These are phyloP conservation scores for Atkinsonella hypoxylon DNA, from an alignment of 2,329 filamentous ascomycete genomes.

Conservation along the genomic window DNA sequence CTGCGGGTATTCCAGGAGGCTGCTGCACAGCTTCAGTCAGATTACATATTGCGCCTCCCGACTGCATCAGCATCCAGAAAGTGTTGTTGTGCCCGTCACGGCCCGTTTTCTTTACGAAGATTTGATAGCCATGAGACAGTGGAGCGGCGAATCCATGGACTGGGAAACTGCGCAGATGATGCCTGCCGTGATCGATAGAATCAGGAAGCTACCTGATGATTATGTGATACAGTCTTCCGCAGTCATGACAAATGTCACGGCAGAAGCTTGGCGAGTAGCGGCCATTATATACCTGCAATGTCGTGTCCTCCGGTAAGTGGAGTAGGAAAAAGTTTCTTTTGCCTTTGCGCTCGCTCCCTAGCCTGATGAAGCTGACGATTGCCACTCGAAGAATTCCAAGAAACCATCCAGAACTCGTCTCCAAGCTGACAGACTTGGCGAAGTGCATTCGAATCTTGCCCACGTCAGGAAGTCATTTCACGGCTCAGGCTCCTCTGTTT, in stretches of 20 bases:
- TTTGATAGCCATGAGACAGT: conserved; percentile 21
- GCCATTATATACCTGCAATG: conserved; percentile 28
- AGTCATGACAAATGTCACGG: conserved; percentile 27
- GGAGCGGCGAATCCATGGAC: conserved; percentile 18
- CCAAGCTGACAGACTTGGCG: conserved; percentile 20
- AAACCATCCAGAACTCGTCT: conserved; percentile 23
- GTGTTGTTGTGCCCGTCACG: conserved; percentile 18
- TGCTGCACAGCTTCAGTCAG: conserved; percentile 24
- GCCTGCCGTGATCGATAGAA: conserved; percentile 15
- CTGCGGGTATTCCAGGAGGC: conserved; percentile 27
- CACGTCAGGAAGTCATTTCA: conserved; percentile 27
- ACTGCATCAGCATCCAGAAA: conserved; percentile 20
- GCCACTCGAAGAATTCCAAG: conserved; percentile 19
- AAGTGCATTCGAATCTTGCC: conserved; percentile 28
- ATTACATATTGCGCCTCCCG: conserved; percentile 24
- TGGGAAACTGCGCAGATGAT: conserved; percentile 10
- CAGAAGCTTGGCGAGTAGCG: conserved; percentile 28
- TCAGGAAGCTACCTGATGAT: conserved; percentile 12
- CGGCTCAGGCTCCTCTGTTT: conserved; percentile 27
- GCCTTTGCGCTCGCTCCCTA: background rate
- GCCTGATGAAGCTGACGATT: background rate
- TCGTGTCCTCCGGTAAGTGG: conserved; percentile 21
- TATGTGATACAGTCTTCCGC: conserved; percentile 15
- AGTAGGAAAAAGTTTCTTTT: background rate
- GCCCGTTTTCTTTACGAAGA: conserved; percentile 16